Evolutionary conservation across 2,329 filamentous ascomycete genomes (phyloP).

Genomic region (Trichoderma endophyticum): DNA sequence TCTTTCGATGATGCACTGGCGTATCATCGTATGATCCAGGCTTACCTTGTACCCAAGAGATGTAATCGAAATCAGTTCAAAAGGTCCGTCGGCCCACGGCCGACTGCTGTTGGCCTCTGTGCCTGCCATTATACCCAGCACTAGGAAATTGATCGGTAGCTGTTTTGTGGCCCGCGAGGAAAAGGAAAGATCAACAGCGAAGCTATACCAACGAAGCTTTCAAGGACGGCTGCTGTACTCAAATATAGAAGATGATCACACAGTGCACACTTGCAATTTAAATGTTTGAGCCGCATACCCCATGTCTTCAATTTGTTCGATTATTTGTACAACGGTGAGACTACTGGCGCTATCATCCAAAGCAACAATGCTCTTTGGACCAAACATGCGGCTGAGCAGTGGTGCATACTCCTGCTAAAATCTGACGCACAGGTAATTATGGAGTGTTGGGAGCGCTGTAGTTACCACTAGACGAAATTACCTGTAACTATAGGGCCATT

Average conservation of each 20-base stretch:
- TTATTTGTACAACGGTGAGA: not conserved
- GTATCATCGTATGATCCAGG: not conserved
- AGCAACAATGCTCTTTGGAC: not conserved
- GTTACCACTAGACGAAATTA: not conserved
- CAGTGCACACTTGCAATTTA: not conserved
- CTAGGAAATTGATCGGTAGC: not conserved
- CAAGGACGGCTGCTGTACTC: not conserved
- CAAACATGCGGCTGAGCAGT: not conserved
- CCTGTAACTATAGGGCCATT: not conserved
- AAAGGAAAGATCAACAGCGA: not conserved
- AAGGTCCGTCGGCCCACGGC: not conserved
- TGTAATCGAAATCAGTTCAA: not conserved
- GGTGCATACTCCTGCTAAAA: not conserved
- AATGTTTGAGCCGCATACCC: not conserved
- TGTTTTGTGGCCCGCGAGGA: not conserved
- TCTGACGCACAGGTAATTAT: not conserved
- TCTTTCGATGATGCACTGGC: not conserved
- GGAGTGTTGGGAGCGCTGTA: not conserved
- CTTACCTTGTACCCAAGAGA: not conserved
- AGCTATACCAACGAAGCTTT: not conserved
- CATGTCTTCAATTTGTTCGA: not conserved
- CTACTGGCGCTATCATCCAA: not conserved
- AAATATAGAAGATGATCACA: not conserved
- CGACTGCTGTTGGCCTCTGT: not conserved
- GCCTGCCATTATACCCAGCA: not conserved